Percentiles rank a stretch among this genome's conserved stretches.
Conservation (phyloP, 1,284 basidiomycete genomes). For the Ceratobasidium sp. region DNA sequence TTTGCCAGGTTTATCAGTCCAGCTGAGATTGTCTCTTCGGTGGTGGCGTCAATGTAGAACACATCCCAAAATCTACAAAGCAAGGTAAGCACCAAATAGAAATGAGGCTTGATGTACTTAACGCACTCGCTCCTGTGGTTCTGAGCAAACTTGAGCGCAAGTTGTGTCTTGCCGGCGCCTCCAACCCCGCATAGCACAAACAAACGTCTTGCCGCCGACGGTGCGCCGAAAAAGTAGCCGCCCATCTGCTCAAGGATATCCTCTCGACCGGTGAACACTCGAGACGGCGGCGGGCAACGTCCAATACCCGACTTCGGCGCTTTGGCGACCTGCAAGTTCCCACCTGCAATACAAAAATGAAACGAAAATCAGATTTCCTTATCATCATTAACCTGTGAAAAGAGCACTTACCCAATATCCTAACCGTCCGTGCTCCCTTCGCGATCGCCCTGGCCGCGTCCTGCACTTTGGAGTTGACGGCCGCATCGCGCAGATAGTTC, state of each 20-base stretch:
- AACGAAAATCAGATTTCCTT: too few relatives aligned
- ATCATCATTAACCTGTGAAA: too few relatives aligned
- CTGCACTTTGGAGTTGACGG: too few relatives aligned
- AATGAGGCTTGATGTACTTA: background rate
- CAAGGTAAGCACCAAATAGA: too few relatives aligned
- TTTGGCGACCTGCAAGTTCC: too few relatives aligned
- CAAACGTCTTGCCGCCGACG: background rate
- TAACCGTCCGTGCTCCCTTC: too few relatives aligned
- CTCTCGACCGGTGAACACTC: constrained; percentile 4
- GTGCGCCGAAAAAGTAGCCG: background rate
- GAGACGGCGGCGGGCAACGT: constrained; percentile 9
- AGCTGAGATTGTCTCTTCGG: background rate
- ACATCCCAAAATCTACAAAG: constrained; percentile 3
- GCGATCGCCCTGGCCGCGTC: too few relatives aligned
- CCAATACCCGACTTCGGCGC: too few relatives aligned
- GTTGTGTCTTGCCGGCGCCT: constrained; percentile 13
- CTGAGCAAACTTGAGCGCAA: constrained; percentile 21
- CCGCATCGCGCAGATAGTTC: too few relatives aligned
- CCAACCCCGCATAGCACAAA: constrained; percentile 35
- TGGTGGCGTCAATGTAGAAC: constrained; percentile 22
- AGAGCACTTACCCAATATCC: too few relatives aligned
- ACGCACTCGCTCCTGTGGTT: background rate
- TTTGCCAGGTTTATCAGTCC: background rate
- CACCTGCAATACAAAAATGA: too few relatives aligned
- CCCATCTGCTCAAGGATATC: constrained; percentile 2